These are phyloP conservation scores for Asterophora parasitica DNA, from an alignment of 768 basidiomycete genomes.

Conservation along the genomic window DNA sequence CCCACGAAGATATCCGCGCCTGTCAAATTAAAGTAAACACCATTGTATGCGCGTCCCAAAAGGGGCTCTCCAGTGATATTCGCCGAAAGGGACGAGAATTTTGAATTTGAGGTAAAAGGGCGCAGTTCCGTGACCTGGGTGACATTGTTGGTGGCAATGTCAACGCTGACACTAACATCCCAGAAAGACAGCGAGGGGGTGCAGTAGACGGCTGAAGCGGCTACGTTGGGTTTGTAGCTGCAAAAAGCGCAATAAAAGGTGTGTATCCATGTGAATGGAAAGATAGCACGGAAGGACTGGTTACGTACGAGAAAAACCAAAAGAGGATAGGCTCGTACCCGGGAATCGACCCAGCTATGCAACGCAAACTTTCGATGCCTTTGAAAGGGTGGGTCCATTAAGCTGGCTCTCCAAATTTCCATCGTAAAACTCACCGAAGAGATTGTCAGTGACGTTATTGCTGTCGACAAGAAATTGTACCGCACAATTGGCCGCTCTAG, in stretches of 20 bases:
- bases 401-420: background rate
- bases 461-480: constrained; percentile 37
- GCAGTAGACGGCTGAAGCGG: constrained; percentile 45
- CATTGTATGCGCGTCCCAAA: constrained; percentile 48
- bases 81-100: constrained; percentile 34
- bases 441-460: constrained; percentile 23
- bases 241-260: no score
- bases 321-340: constrained; percentile 48
- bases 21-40: constrained; percentile 42
- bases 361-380: constrained; percentile 29
- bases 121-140: constrained; percentile 37
- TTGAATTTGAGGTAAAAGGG: constrained; percentile 33
- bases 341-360: constrained; percentile 20
- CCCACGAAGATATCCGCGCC: constrained; percentile 32
- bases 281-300: background rate
- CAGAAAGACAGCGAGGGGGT: constrained; percentile 37
- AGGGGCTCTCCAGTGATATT: constrained; percentile 44
- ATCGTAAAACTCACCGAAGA: constrained; percentile 36
- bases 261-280: background rate
- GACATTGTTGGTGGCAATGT: constrained; percentile 39
- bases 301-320: constrained; percentile 49
- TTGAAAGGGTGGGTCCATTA: background rate
- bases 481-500: constrained; percentile 34
- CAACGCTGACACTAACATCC: constrained; percentile 41
- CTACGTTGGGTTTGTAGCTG: constrained; percentile 32